These are phyloP conservation scores for Tinospora cordifolia DNA, from an alignment of 164 flowering plant species.

Conservation along the genomic window DNA sequence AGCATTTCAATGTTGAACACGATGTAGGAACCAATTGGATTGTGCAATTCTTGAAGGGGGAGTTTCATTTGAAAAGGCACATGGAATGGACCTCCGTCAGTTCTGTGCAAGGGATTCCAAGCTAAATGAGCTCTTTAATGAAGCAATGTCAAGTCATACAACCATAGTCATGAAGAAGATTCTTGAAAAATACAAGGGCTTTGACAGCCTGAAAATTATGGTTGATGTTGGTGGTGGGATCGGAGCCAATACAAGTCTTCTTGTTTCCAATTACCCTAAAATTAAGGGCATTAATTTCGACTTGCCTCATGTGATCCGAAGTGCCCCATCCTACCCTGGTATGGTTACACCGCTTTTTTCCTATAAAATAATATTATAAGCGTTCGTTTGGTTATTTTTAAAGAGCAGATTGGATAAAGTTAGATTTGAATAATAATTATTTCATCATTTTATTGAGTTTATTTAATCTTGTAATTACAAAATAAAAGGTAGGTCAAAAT, in stretches of 20 bases:
- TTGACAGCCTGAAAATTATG: slow-evolving; percentile 49
- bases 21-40: slow-evolving; percentile 61
- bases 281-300: slow-evolving; percentile 78
- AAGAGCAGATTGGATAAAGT: too few species aligned
- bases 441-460: too few species aligned
- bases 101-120: slow-evolving; percentile 64
- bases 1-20: background rate
- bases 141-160: slow-evolving; percentile 68
- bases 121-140: slow-evolving; percentile 76
- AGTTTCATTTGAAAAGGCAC: slow-evolving; percentile 67
- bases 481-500: too few species aligned
- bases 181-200: slow-evolving; percentile 58
- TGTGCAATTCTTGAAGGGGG: slow-evolving; percentile 88
- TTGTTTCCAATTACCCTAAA: slow-evolving; percentile 55
- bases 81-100: slow-evolving; percentile 72
- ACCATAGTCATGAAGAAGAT: slow-evolving; percentile 71
- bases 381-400: too few species aligned
- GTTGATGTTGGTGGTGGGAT: slow-evolving; percentile 91
- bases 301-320: slow-evolving; percentile 70
- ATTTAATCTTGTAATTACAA: too few species aligned
- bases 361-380: too few species aligned
- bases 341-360: slow-evolving; percentile 1
- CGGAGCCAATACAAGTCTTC: slow-evolving; percentile 59
- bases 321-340: slow-evolving; percentile 64
- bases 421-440: too few species aligned